Conservation (phyloP, 257 asterid species). For the Capsicum chinense region DNA sequence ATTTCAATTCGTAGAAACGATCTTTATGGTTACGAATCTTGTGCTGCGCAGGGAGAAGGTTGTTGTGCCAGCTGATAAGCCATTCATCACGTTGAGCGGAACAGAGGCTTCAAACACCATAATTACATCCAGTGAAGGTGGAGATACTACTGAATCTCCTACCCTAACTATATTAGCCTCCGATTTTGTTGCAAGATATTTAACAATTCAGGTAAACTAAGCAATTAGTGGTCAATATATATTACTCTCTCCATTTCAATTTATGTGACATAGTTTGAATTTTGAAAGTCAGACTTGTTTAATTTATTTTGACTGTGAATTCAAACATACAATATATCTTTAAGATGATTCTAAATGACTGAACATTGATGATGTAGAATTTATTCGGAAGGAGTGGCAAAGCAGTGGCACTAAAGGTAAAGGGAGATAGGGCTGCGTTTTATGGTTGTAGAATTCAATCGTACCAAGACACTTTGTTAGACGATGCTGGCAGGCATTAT, state of each 20-base stretch:
- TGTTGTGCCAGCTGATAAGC: constrained; percentile 53
- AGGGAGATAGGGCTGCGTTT: constrained; percentile 56
- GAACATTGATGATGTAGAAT: constrained; percentile 32
- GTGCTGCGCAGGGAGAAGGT: constrained; percentile 45
- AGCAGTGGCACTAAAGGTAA: constrained; percentile 55
- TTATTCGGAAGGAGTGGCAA: constrained; percentile 44
- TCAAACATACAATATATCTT: no score
- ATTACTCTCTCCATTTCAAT: rapidly evolving
- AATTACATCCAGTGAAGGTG: constrained; percentile 53
- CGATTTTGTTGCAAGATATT: constrained; percentile 51
- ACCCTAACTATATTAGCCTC: constrained; percentile 50
- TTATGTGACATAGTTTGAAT: not conserved
- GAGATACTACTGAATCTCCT: constrained; percentile 47
- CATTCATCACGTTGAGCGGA: constrained; percentile 57
- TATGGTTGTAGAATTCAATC: constrained; percentile 48
- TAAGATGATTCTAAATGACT: no score
- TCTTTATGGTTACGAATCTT: no score
- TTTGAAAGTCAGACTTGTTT: no score
- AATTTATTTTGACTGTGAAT: no score
- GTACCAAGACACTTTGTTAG: constrained; percentile 58
- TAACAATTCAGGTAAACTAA: constrained; percentile 50
- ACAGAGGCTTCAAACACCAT: constrained; percentile 37
- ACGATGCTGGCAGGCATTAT: constrained; percentile 55
- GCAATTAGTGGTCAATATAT: not conserved
- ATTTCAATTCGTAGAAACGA: no score